Evolutionary conservation across 257 asterid species (phyloP), one percentile per base, ranked within the genome.

Genomic region (Nicotiana attenuata): DNA sequence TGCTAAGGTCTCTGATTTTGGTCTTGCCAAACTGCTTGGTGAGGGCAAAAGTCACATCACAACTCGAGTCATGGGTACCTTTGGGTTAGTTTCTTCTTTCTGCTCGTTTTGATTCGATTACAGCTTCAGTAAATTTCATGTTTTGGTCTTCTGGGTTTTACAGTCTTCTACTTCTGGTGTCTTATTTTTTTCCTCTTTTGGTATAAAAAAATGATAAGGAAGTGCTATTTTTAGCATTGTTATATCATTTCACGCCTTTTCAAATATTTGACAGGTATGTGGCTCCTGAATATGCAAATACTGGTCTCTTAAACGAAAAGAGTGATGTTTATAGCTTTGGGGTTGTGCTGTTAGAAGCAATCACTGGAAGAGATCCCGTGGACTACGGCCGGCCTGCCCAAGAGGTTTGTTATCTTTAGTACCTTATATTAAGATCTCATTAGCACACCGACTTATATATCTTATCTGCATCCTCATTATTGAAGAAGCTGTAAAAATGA

Each of bases 251-350:
- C 24, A 24, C 79, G 28, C 4, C 9, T 14, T 71, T 76, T 19
- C 63, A 8, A 81, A 75, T 50, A 38, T 52, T 71, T 59, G 76
- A 79, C 94, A 96, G 99, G 68, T 96, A 96, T 76, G 99, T 96
- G 85, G 99, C 99, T 85, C 99, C 99, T 45, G 98, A 96, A 85
- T 96, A 96, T 87, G 99, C 97, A 64, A 96, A 94, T 85, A 90
- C 94, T 4, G 99, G 98, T 52, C 97, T 96, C 85, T 83, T 96
- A 81, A 96, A 96, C 69, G 99, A 94, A 84, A 95, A 93, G 90
- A 95, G 97, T 76, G 99, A 94, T 82, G 93, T 95, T 38, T 93
- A 95, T 85, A 95, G 99, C 91, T 95, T 93, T 79, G 99, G 99
- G 33, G 97, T 95, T 78, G 85, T 95, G 83, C 87, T 96, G 68